Conservation (phyloP, 768 basidiomycete genomes). For the Phanerodontia chrysosporium region DNA sequence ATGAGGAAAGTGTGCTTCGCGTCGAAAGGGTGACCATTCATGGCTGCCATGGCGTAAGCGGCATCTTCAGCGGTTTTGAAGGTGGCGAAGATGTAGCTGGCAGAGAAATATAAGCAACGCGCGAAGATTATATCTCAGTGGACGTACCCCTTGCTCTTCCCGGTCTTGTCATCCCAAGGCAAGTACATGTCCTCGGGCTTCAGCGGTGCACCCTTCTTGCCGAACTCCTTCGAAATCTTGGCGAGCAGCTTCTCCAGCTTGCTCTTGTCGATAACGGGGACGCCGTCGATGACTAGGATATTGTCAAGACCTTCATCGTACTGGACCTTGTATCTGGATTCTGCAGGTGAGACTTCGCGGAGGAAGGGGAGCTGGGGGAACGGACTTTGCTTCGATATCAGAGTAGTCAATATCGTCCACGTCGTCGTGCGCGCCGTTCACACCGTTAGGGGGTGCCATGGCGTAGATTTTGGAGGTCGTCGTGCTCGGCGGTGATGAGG, state of each 20-base stretch:
- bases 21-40: constrained; percentile 84
- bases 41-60: constrained; percentile 53
- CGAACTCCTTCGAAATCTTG: constrained; percentile 82
- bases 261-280: constrained; percentile 83
- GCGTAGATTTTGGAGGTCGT: constrained; percentile 5
- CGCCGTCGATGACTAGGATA: constrained; percentile 87
- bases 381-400: constrained; percentile 85
- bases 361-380: constrained; percentile 6
- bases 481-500: constrained; percentile 4
- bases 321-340: constrained; percentile 74
- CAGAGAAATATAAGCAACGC: not conserved
- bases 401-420: constrained; percentile 77
- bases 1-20: constrained; percentile 79
- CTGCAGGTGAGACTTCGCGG: not conserved
- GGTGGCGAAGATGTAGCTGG: constrained; percentile 81
- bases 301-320: constrained; percentile 88
- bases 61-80: constrained; percentile 70
- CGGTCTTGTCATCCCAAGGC: constrained; percentile 81
- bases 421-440: constrained; percentile 22
- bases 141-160: constrained; percentile 88
- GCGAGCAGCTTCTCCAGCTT: constrained; percentile 79
- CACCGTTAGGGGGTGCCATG: constrained; percentile 11
- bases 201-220: constrained; percentile 72
- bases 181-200: constrained; percentile 76
- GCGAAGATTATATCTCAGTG: not conserved